Evolutionary conservation across 2,329 filamentous ascomycete genomes (phyloP).

Genomic region (Endothia cerciana): DNA sequence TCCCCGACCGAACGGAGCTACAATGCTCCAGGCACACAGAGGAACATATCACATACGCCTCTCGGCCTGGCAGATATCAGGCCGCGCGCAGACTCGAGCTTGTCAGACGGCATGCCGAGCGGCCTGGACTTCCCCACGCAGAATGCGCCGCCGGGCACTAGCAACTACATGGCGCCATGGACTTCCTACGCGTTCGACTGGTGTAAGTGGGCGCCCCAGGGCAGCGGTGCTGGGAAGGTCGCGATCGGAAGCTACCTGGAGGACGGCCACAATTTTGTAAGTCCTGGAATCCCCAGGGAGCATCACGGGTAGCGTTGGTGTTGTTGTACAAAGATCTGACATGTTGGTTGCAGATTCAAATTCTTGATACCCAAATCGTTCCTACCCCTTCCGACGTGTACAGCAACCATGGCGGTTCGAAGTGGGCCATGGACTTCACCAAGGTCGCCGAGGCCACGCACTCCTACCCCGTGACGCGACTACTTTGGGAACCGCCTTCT

Average conservation of each 20-base stretch:
- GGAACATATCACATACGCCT: slow-evolving; percentile 78
- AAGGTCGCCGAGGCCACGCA: slow-evolving; percentile 96
- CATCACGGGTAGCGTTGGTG: background rate
- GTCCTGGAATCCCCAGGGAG: slow-evolving; percentile 35
- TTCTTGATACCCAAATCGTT: slow-evolving; percentile 82
- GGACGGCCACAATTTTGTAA: slow-evolving; percentile 96
- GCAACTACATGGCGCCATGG: slow-evolving; percentile 94
- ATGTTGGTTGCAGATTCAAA: slow-evolving; percentile 75
- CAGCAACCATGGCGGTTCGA: slow-evolving; percentile 65
- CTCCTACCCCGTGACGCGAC: slow-evolving; percentile 93
- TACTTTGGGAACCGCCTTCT: slow-evolving; percentile 94
- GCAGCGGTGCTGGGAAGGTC: slow-evolving; percentile 83
- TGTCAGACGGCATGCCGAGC: slow-evolving; percentile 72
- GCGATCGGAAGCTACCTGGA: slow-evolving; percentile 96
- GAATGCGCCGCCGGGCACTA: slow-evolving; percentile 71
- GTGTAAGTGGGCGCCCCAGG: slow-evolving; percentile 95
- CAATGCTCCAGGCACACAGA: slow-evolving; percentile 60
- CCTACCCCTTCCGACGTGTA: slow-evolving; percentile 72
- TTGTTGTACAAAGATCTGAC: background rate
- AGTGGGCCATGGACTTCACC: slow-evolving; percentile 83
- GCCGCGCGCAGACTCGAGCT: slow-evolving; percentile 79
- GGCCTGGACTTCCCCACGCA: slow-evolving; percentile 67
- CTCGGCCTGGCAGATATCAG: slow-evolving; percentile 91
- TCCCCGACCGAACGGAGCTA: slow-evolving; percentile 62
- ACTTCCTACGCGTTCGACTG: slow-evolving; percentile 96